Base-by-base conservation (phyloP, 2,329 filamentous ascomycete genomes). In the Colletotrichum kahawae region DNA sequence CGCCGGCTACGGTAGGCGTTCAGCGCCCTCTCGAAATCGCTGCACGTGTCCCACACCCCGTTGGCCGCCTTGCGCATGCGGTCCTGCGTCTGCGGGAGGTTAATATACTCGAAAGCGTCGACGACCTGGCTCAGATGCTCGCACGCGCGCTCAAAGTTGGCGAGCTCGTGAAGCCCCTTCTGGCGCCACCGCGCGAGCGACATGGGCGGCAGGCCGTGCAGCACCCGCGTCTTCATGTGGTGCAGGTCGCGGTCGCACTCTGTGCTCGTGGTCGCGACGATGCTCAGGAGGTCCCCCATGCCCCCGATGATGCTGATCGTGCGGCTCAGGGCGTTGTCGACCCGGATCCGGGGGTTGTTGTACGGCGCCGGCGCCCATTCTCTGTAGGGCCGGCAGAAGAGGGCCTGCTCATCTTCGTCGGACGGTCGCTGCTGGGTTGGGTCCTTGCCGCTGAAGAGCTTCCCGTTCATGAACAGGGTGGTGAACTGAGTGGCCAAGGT, bases 361-460 rank as follows among this genome's bases (percentile, higher is more conserved):
- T 63, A 65, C 13, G 48, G 71, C 27, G 67, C 31, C 7, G 71
- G 71, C 5, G 71, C 71, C 71, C 71, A 74, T 21, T 70, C 57
- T 27, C 21, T 36, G 60, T 70, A 74, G 8, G 71, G 71, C 33
- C 5, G n/a, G 48, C 9, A 48, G 60, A 70, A 65, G 29, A 74
- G 67, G 34, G 31, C 5, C 33, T 33, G 48, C 31, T 74, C 71
- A 38, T 72, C 70, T 4, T 63, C 66, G 3, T 59, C 48, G 7
- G 48, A 4, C 10, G 36, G n/a, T 2, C 33, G 34, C 5, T 33
- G 29, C 10, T 64, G 67, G 7, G 60, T 36, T 21, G 51, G 14
- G 10, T 36, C 10, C 34, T 60, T 64, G 43, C 71, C 71, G 48
- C 66, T 70, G 34, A 64, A 70, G 57, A 74, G 71, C 21, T 31